Evolutionary conservation across 2,329 filamentous ascomycete species (phyloP).

Genomic region (Nemania bipapillata): DNA sequence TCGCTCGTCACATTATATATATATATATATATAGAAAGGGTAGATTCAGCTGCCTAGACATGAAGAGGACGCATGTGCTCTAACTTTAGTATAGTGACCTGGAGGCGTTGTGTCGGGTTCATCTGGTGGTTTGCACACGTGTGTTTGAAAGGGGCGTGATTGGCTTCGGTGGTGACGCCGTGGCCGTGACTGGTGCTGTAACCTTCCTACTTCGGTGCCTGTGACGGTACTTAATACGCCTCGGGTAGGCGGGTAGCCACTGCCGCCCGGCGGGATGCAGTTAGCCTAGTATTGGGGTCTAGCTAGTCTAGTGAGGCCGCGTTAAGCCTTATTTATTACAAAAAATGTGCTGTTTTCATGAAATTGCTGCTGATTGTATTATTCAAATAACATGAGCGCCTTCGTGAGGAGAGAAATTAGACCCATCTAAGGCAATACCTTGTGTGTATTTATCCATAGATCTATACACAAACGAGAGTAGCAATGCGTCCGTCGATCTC

Average conservation of each 20-base stretch:
- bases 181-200: slow-evolving; percentile 9
- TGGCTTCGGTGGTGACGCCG: slow-evolving; percentile 9
- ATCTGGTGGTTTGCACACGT: slow-evolving; percentile 28
- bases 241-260: slow-evolving; percentile 6
- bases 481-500: neutral
- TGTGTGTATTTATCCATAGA: neutral
- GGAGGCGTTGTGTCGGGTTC: neutral
- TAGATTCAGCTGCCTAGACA: neutral
- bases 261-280: neutral
- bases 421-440: neutral
- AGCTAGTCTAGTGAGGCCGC: neutral
- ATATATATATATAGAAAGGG: neutral
- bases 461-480: neutral
- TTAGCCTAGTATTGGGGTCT: neutral
- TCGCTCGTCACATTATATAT: neutral
- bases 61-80: neutral
- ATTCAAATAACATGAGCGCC: neutral
- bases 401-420: neutral
- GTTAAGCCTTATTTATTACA: neutral
- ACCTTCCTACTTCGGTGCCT: slow-evolving; percentile 37
- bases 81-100: neutral
- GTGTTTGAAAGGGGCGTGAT: slow-evolving; percentile 21
- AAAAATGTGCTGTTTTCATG: neutral
- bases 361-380: neutral
- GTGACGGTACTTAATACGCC: slow-evolving; percentile 19